Percentiles rank a stretch among this genome's conserved stretches.
Conservation (phyloP, 2,329 filamentous ascomycete genomes). For the Scedosporium aurantiacum region DNA sequence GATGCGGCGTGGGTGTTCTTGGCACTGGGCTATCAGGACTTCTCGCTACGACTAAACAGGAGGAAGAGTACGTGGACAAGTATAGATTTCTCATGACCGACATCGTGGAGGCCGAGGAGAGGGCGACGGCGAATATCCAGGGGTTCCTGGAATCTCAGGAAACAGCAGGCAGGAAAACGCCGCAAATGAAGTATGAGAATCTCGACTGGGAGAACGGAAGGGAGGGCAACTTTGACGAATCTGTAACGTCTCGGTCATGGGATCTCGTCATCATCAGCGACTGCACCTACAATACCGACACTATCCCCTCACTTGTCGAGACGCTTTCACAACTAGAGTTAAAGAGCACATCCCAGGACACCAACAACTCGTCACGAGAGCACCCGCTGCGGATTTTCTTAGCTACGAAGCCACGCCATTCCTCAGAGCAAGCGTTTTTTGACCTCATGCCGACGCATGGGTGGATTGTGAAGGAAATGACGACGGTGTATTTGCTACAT, state of each 20-base stretch:
- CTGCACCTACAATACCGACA: slow-evolving; percentile 51
- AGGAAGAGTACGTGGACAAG: slow-evolving; percentile 10
- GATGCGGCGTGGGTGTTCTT: slow-evolving; percentile 45
- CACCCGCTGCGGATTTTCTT: slow-evolving; percentile 33
- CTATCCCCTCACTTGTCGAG: slow-evolving; percentile 39
- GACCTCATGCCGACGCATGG: slow-evolving; percentile 30
- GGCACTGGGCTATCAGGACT: slow-evolving; percentile 36
- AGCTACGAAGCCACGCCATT: slow-evolving; percentile 45
- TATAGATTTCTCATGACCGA: slow-evolving; percentile 42
- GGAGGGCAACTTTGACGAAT: slow-evolving; percentile 30
- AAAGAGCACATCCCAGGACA: not conserved
- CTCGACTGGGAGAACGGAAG: slow-evolving; percentile 46
- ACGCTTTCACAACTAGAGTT: slow-evolving; percentile 40
- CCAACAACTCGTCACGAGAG: slow-evolving; percentile 4
- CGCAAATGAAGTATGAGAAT: slow-evolving; percentile 37
- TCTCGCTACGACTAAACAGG: slow-evolving; percentile 10
- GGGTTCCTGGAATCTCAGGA: slow-evolving; percentile 11
- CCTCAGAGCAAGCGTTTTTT: slow-evolving; percentile 39
- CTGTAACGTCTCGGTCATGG: slow-evolving; percentile 30
- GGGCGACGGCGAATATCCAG: slow-evolving; percentile 36
- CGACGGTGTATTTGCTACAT: slow-evolving; percentile 32
- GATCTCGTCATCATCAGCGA: slow-evolving; percentile 46
- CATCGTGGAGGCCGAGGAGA: slow-evolving; percentile 39
- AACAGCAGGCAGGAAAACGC: slow-evolving; percentile 7
- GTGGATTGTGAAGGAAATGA: slow-evolving; percentile 32